Percentiles rank a stretch among this genome's conserved stretches.
These are phyloP conservation scores for Blastobotrys serpentis DNA, from an alignment of 1,139 yeast species.

Conservation along the genomic window DNA sequence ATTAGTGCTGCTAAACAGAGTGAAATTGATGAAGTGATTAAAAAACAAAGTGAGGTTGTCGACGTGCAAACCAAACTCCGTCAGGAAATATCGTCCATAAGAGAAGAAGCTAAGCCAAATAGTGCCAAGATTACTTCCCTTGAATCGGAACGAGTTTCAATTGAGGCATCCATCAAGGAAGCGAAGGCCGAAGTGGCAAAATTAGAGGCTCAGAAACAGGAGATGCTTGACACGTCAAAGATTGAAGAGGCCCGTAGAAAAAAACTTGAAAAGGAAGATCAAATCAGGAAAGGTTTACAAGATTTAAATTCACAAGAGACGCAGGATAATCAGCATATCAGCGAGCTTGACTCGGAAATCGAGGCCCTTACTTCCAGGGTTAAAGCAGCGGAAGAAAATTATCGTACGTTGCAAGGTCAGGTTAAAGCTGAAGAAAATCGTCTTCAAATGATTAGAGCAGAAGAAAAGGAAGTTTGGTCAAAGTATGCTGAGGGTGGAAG, in stretches of 20 bases:
- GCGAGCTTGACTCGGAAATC: constrained; percentile 42
- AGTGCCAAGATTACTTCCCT: too few species aligned
- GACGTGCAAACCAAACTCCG: constrained; percentile 20
- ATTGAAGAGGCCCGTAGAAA: constrained; percentile 3
- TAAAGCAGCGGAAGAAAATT: constrained; percentile 40
- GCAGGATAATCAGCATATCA: constrained; percentile 13
- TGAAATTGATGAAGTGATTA: constrained; percentile 23
- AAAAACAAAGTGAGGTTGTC: constrained; percentile 17
- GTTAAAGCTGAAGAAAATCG: constrained; percentile 25
- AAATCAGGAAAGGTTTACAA: not conserved
- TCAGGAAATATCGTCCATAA: not conserved
- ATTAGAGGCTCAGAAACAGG: constrained; percentile 25
- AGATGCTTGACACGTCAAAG: not conserved
- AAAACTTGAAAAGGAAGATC: not conserved
- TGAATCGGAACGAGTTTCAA: constrained; percentile 20
- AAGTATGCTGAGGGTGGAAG: constrained; percentile 5
- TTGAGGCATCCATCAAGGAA: constrained; percentile 8
- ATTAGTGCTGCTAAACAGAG: constrained; percentile 14
- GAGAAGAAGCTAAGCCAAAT: not conserved
- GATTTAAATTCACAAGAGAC: constrained; percentile 14
- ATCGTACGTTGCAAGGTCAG: not conserved
- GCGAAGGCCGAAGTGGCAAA: constrained; percentile 34
- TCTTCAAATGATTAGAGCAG: constrained; percentile 24
- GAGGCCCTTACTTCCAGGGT: constrained; percentile 31
- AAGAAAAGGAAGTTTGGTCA: constrained; percentile 16